phyloP scores from a whole-genome alignment of 139 green algal genomes.

The Chlamydomonas asymmetrica region DNA sequence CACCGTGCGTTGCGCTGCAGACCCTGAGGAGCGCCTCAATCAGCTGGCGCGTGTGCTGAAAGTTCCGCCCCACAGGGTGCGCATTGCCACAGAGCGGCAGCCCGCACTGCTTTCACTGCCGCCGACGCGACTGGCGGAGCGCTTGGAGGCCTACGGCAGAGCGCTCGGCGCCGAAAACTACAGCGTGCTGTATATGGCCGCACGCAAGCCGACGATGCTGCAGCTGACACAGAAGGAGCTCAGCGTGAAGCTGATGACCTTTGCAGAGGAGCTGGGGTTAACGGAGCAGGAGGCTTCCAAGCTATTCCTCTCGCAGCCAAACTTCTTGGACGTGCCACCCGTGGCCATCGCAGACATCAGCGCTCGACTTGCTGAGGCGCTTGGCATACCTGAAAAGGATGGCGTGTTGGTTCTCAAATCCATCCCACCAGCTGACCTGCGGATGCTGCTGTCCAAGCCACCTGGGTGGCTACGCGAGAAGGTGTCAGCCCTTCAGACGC shows the following conservation, averaged over 20 bases:
- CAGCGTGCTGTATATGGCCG: slow-evolving; percentile 18
- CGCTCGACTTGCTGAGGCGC: background rate
- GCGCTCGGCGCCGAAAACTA: background rate
- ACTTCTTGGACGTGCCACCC: slow-evolving; percentile 4
- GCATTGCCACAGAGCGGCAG: slow-evolving; percentile 19
- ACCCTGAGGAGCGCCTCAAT: too few species aligned
- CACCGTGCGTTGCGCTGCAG: too few species aligned
- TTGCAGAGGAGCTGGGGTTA: background rate
- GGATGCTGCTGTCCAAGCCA: background rate
- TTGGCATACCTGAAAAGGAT: background rate
- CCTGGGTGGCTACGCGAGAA: slow-evolving; percentile 10
- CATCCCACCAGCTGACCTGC: slow-evolving; percentile 4
- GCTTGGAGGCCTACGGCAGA: slow-evolving; percentile 5
- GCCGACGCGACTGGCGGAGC: slow-evolving; percentile 1
- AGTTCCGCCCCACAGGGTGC: slow-evolving; percentile 14
- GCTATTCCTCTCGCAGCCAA: slow-evolving; percentile 14
- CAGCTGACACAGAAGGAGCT: background rate
- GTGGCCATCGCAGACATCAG: background rate
- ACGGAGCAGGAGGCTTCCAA: background rate
- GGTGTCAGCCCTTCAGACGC: background rate
- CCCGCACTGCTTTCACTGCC: slow-evolving; percentile 4
- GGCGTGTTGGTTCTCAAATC: slow-evolving; percentile 1
- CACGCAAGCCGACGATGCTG: slow-evolving; percentile 9
- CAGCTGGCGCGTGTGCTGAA: too few species aligned
- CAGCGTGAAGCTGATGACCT: background rate